Percentiles rank a stretch among this genome's conserved stretches.
These are phyloP conservation scores for Eutrema japonicum DNA, from an alignment of 345 rosid genomes.

Conservation along the genomic window DNA sequence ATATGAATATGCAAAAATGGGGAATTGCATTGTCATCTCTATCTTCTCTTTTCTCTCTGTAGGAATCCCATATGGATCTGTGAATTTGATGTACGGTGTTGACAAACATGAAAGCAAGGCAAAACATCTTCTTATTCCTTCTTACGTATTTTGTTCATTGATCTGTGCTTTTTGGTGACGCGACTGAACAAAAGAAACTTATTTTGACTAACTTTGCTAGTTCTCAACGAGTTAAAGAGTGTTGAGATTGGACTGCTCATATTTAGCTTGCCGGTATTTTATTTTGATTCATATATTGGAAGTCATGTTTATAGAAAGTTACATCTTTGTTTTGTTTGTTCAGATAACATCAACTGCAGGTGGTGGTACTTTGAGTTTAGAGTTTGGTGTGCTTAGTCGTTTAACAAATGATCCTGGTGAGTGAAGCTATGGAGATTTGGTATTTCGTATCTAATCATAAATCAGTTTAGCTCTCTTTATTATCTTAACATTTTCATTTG, in stretches of 20 bases:
- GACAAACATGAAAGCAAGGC: constrained; percentile 99
- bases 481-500: not conserved
- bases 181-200: not conserved
- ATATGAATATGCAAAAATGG: not conserved
- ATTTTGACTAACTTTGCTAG: not conserved
- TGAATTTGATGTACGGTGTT: constrained; percentile 87
- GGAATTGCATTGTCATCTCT: constrained; percentile 15
- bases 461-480: constrained; percentile 7
- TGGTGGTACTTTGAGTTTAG: constrained; percentile 97
- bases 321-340: constrained; percentile 42
- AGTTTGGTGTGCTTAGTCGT: constrained; percentile 91
- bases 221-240: not conserved
- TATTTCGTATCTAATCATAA: not conserved
- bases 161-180: constrained; percentile 20
- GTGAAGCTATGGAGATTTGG: constrained; percentile 37
- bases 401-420: constrained; percentile 94
- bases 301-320: constrained; percentile 24
- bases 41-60: constrained; percentile 40
- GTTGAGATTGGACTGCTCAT: not conserved
- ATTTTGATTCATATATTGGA: not conserved
- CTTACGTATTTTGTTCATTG: constrained; percentile 19
- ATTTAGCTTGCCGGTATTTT: not conserved
- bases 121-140: constrained; percentile 32
- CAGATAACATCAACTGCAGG: constrained; percentile 99
- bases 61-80: constrained; percentile 99